Conservation (phyloP, 1,139 yeast species). For the Candida dubliniensis region DNA sequence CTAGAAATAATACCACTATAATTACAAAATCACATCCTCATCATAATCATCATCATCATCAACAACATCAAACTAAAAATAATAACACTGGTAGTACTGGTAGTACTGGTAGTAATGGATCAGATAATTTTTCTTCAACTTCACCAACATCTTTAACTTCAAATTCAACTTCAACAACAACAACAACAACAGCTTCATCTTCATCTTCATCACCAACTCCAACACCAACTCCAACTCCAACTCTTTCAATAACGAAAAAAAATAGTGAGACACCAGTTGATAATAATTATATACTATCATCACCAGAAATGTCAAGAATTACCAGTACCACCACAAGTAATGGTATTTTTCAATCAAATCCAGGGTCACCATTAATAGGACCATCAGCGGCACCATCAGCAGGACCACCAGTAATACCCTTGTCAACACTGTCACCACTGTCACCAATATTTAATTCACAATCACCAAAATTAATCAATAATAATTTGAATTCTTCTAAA, state of each 20-base stretch:
- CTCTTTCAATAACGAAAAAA: not conserved
- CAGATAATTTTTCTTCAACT: not conserved
- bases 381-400: not conserved
- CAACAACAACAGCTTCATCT: slow-evolving; percentile 1
- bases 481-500: slow-evolving; percentile 3
- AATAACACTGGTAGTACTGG: not conserved
- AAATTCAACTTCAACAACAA: not conserved
- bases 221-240: slow-evolving; percentile 1
- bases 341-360: not conserved
- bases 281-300: slow-evolving; percentile 1
- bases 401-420: too few relatives aligned
- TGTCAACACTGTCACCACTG: not conserved
- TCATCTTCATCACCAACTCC: slow-evolving; percentile 1
- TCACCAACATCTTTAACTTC: not conserved
- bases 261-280: not conserved
- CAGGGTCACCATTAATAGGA: not conserved
- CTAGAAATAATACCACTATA: too few relatives aligned
- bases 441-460: slow-evolving; percentile 4
- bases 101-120: not conserved
- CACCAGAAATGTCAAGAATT: not conserved
- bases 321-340: not conserved
- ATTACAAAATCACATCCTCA: too few relatives aligned
- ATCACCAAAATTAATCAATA: slow-evolving; percentile 7
- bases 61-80: slow-evolving; percentile 5
- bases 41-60: not conserved